A percentile compares a stretch with the other conserved stretches of the same genome.
These are phyloP conservation scores for Penicillium bialowiezense DNA, from an alignment of 495 filamentous ascomycete genomes.

Conservation along the genomic window DNA sequence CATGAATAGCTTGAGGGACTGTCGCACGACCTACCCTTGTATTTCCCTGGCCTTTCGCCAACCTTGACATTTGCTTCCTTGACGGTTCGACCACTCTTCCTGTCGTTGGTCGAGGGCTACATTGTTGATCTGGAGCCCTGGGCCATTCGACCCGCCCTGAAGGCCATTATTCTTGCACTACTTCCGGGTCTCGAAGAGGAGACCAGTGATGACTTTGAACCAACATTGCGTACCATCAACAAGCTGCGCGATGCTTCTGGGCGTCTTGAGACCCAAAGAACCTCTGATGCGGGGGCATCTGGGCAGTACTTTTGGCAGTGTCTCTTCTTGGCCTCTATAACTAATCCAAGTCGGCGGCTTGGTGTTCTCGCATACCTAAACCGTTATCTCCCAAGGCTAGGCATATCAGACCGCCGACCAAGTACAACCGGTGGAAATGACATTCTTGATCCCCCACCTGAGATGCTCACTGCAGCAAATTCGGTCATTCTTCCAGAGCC, in stretches of 20 bases:
- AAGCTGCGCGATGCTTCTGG: conserved; percentile 69
- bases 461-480: conserved; percentile 51
- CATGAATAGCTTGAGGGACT: conserved; percentile 59
- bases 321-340: conserved; percentile 90
- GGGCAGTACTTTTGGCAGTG: conserved; percentile 98
- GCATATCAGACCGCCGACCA: conserved; percentile 35
- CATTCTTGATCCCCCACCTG: conserved; percentile 17
- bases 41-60: conserved; percentile 83
- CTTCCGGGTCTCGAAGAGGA: conserved; percentile 94
- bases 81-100: conserved; percentile 77
- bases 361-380: conserved; percentile 83
- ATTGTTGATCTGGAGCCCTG: conserved; percentile 66
- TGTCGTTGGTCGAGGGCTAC: conserved; percentile 78
- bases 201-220: conserved; percentile 93
- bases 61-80: conserved; percentile 92
- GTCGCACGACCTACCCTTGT: conserved; percentile 76
- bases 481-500: conserved; percentile 91
- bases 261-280: conserved; percentile 38
- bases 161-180: conserved; percentile 79
- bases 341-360: conserved; percentile 74
- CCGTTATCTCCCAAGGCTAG: conserved; percentile 75
- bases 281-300: conserved; percentile 52
- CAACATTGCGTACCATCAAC: conserved; percentile 74
- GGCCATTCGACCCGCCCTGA: conserved; percentile 80
- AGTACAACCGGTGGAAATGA: conserved; percentile 25